These are phyloP conservation scores for Colletotrichum musae DNA, from an alignment of 2,329 filamentous ascomycete species.

Conservation along the genomic window DNA sequence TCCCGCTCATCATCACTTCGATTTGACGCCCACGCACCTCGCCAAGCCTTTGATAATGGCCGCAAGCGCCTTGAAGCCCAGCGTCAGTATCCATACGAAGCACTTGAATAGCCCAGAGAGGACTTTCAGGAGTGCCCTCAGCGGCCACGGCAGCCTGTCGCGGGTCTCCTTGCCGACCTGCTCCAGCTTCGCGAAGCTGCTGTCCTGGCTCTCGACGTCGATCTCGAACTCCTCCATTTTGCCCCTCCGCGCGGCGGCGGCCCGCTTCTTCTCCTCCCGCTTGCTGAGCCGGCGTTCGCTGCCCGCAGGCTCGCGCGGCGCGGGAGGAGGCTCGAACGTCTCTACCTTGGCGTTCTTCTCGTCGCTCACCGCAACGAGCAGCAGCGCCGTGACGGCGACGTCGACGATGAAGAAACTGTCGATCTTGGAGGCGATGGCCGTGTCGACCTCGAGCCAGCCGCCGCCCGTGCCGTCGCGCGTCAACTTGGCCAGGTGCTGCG, in stretches of 20 bases:
- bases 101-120: slow-evolving; percentile 69
- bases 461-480: slow-evolving; percentile 72
- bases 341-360: slow-evolving; percentile 66
- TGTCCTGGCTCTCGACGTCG: slow-evolving; percentile 74
- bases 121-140: slow-evolving; percentile 65
- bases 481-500: slow-evolving; percentile 72
- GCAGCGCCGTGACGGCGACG: slow-evolving; percentile 71
- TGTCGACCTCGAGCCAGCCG: slow-evolving; percentile 75
- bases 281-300: slow-evolving; percentile 49
- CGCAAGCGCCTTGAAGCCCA: slow-evolving; percentile 67
- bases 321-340: slow-evolving; percentile 72
- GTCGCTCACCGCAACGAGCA: slow-evolving; percentile 72
- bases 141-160: slow-evolving; percentile 65
- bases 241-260: slow-evolving; percentile 46
- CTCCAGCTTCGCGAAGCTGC: slow-evolving; percentile 58
- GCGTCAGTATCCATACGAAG: slow-evolving; percentile 70
- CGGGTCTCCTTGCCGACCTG: slow-evolving; percentile 54
- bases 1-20: slow-evolving; percentile 15
- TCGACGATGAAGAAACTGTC: slow-evolving; percentile 75
- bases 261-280: slow-evolving; percentile 44
- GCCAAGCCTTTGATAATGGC: slow-evolving; percentile 66
- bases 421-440: slow-evolving; percentile 70
- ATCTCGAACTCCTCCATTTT: slow-evolving; percentile 72
- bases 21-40: slow-evolving; percentile 59
- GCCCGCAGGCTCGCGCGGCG: slow-evolving; percentile 43